Evolutionary conservation across 495 filamentous ascomycete genomes (phyloP), one percentile per base, ranked within the genome.

Genomic region (Hypoxylon crocopeplum): DNA sequence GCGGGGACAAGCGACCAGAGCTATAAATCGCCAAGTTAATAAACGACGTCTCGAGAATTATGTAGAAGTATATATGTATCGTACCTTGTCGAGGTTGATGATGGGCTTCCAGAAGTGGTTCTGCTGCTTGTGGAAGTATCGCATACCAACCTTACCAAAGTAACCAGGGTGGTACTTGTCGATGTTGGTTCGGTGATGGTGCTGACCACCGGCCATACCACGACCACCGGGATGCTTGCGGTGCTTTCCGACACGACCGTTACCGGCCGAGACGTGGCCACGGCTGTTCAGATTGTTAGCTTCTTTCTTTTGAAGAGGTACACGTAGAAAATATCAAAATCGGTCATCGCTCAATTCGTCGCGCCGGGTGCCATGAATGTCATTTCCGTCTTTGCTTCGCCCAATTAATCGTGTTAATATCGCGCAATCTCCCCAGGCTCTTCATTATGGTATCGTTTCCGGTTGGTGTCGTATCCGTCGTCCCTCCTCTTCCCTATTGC

Each of bases 71-170:
- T 29, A 29, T 29, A 5, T n/a, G 32, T 5, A 34, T 34, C 74
- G 56, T 79, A 92, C 88, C 87, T 93, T 95, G 75, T 95, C 90
- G 68, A 95, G 77, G 79, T 95, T 95, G 86, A 95, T 85, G 46
- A 86, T 82, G 61, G 90, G 91, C 79, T 92, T 94, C 92, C 92
- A 97, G 85, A 90, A 91, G 64, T 91, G 87, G 81, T 91, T 91
- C 67, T 84, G 80, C 72, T 86, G 84, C 81, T 90, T 91, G 83
- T 95, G 92, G 88, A 95, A 89, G 83, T 94, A 92, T 63, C 92
- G 81, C 92, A 96, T 97, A 82, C 92, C 92, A 58, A 96, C 92
- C 82, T 96, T 97, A 78, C 92, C 92, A 79, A 96, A 97, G 88
- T 95, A 96, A 88, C 68, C 68, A 32, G 68, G 68, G 24, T 72